A percentile compares a stretch with the other conserved stretches of the same genome.
phyloP scores from a whole-genome alignment of 768 basidiomycete genomes.

The Boletellus ananiceps region DNA sequence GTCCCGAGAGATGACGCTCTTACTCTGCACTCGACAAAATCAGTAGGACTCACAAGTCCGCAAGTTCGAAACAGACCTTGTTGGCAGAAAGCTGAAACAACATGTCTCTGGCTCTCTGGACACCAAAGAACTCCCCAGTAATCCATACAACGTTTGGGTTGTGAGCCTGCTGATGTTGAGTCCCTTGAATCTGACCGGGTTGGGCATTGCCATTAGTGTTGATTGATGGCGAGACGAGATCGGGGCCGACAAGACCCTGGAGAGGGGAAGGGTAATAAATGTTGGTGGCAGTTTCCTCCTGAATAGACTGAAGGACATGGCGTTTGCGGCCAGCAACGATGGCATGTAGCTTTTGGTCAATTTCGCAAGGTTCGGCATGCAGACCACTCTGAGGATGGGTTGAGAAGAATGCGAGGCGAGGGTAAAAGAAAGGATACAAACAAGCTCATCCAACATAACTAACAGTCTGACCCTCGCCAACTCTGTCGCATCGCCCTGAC shows the following conservation, averaged over 20 bases:
- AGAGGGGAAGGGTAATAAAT: slow-evolving; percentile 92
- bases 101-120: slow-evolving; percentile 94
- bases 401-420: not conserved
- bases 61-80: slow-evolving; percentile 51
- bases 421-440: slow-evolving; percentile 37
- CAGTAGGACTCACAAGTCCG: not conserved
- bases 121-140: slow-evolving; percentile 95
- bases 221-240: slow-evolving; percentile 42
- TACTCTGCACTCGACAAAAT: slow-evolving; percentile 50
- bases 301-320: slow-evolving; percentile 80
- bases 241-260: slow-evolving; percentile 77
- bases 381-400: slow-evolving; percentile 64
- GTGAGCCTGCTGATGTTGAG: slow-evolving; percentile 38
- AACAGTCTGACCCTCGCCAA: slow-evolving; percentile 85
- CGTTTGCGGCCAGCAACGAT: slow-evolving; percentile 91
- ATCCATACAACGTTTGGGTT: slow-evolving; percentile 86
- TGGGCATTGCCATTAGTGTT: slow-evolving; percentile 33
- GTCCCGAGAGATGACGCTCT: slow-evolving; percentile 85
- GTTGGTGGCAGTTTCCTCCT: slow-evolving; percentile 96
- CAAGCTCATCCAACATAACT: slow-evolving; percentile 93
- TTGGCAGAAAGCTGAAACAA: slow-evolving; percentile 79
- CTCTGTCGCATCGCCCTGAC: slow-evolving; percentile 84
- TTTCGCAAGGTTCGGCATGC: slow-evolving; percentile 86
- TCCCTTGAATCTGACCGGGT: slow-evolving; percentile 15
- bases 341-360: slow-evolving; percentile 90